Base-by-base conservation (phyloP, 2,329 filamentous ascomycete species). In the Fusarium paranaense region DNA sequence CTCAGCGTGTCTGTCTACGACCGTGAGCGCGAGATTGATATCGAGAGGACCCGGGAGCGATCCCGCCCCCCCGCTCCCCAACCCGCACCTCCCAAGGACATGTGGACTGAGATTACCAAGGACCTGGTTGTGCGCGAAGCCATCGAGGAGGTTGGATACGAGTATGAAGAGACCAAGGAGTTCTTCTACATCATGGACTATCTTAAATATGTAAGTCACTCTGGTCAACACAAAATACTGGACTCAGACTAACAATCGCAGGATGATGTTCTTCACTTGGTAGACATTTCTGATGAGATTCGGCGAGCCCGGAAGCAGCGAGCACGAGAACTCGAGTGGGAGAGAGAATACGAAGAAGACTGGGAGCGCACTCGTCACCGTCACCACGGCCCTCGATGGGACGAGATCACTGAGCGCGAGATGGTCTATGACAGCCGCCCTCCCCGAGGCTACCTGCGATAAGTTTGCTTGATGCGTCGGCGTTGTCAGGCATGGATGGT, bases 61-160 rank as follows among this genome's bases (percentile, higher is more conserved):
- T 82, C 84, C 65, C 83, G 83, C 37, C 81, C 79, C 70, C 82
- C 71, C 59, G 81, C 74, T 66, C 83, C 76, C 64, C 77, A 82
- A 60, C 84, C 88, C 37, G 88, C 78, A 63, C 78, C 83, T 61
- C 84, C 88, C 35, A 88, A 89, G 65, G 90, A 93, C 69, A 94
- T 97, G 86, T 98, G 96, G 96, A 99, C 97, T 0, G 97, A 98
- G 83, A 95, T 99, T 77, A 97, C 96, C 54, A 98, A 97, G 84
- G 95, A 98, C 76, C 85, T 98, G 38, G 94, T 98, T 18, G 88
- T 92, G 67, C 91, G 93, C 62, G 95, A 98, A 81, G 97, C 97
- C 20, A 94, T 98, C 73, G 92, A 97, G 76, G 88, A 93, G 78
- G 85, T 92, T 80, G 94, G 94, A 4, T 98, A 98, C 82, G 91